Percentiles rank a stretch among this genome's conserved stretches.
Evolutionary conservation across 176 grass and related monocot genomes (phyloP).

Genomic region (Zea luxurians): DNA sequence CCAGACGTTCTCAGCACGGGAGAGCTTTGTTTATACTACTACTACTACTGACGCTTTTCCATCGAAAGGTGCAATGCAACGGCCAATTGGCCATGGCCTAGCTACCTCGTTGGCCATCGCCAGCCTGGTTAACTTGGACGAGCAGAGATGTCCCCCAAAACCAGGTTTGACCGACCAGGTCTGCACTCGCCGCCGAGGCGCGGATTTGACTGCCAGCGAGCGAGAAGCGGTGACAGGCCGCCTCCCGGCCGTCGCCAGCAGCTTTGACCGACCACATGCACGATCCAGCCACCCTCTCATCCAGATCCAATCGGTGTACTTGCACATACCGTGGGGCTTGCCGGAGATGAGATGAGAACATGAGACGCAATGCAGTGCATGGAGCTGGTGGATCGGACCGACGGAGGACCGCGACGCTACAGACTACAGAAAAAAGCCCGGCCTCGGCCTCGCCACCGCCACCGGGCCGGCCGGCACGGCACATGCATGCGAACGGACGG

Average conservation of each 20-base stretch:
- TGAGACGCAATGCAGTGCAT: too few species aligned
- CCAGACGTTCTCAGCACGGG: conserved; percentile 1
- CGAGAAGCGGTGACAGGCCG: neutral
- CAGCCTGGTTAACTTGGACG: too few species aligned
- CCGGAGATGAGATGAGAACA: too few species aligned
- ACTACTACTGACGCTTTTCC: neutral
- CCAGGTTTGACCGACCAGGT: neutral
- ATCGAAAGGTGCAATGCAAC: conserved; percentile 1
- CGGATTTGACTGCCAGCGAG: conserved; percentile 30
- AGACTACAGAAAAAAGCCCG: too few species aligned
- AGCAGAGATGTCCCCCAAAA: neutral
- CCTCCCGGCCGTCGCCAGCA: neutral
- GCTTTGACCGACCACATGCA: conserved; percentile 17
- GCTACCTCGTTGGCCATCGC: neutral
- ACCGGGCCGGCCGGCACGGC: neutral
- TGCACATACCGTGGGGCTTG: too few species aligned
- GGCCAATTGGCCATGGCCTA: neutral
- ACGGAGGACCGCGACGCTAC: too few species aligned
- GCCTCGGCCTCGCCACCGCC: too few species aligned
- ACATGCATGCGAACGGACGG: neutral
- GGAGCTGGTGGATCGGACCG: too few species aligned
- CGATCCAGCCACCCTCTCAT: too few species aligned
- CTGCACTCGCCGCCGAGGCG: neutral
- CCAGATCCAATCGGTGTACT: too few species aligned
- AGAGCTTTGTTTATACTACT: neutral